These are phyloP conservation scores for Trichosporon sp. DNA, from an alignment of 1,284 basidiomycete species.

Conservation along the genomic window DNA sequence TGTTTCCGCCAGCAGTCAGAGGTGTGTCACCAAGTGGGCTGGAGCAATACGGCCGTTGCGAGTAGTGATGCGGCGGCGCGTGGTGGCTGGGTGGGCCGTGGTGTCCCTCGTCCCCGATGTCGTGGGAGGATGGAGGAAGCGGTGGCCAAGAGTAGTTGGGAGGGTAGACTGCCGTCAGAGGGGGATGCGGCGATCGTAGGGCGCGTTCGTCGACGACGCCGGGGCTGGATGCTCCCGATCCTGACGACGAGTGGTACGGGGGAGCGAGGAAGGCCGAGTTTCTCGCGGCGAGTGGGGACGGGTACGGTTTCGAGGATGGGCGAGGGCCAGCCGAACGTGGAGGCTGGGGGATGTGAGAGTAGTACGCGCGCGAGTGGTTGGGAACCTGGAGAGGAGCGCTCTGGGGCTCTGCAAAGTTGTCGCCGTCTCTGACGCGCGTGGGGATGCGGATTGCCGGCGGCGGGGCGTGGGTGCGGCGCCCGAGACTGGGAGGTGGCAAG, in stretches of 20 bases:
- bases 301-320: constrained; percentile 8
- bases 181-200: constrained; percentile 43
- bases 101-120: constrained; percentile 1
- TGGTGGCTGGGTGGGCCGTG: not conserved
- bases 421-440: constrained; percentile 7
- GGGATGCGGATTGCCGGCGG: constrained; percentile 17
- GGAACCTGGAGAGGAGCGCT: constrained; percentile 14
- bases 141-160: constrained; percentile 22
- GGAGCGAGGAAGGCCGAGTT: constrained; percentile 8
- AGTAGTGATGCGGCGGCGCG: constrained; percentile 6
- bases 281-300: constrained; percentile 6
- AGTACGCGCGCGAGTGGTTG: constrained; percentile 5
- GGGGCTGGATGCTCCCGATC: constrained; percentile 3
- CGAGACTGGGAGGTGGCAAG: constrained; percentile 12
- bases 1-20: constrained; percentile 3
- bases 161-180: constrained; percentile 36
- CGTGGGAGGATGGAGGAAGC: constrained; percentile 6
- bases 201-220: constrained; percentile 2
- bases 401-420: constrained; percentile 8
- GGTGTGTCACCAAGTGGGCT: constrained; percentile 22
- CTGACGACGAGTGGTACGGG: constrained; percentile 4
- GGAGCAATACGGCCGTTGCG: constrained; percentile 16
- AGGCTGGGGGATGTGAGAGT: constrained; percentile 11
- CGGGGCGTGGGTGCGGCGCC: constrained; percentile 12
- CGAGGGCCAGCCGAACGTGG: constrained; percentile 11